A percentile compares a stretch with the other conserved stretches of the same genome.
phyloP scores from a whole-genome alignment of 192 early-diverging fungal genomes.

The Podochytrium sp. region DNA sequence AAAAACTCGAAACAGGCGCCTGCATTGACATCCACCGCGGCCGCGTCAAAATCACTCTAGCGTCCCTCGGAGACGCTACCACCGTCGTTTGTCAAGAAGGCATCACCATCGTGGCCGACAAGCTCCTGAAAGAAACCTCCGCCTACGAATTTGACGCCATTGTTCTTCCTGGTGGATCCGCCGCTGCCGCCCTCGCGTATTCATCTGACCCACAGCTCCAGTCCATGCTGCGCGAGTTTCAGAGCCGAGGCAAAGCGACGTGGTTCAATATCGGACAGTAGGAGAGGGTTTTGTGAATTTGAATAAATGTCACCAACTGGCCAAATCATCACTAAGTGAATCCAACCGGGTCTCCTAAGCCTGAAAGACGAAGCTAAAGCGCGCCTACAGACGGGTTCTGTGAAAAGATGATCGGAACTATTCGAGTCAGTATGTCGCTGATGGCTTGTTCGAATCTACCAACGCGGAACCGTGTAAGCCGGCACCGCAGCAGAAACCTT shows the following conservation, averaged over 20 bases:
- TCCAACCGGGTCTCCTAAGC: no score
- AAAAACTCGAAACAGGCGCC: constrained; percentile 77
- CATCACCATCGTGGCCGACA: constrained; percentile 1
- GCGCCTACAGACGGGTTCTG: no score
- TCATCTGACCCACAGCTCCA: constrained; percentile 44
- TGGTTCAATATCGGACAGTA: no score
- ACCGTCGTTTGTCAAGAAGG: constrained; percentile 17
- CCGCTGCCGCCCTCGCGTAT: constrained; percentile 67
- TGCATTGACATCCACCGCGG: constrained; percentile 71
- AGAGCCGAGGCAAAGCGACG: constrained; percentile 51
- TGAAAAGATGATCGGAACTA: no score
- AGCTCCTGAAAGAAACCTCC: neutral
- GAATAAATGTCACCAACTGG: no score
- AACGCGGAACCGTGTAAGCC: no score
- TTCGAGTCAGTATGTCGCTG: no score
- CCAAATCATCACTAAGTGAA: no score
- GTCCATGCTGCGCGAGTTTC: constrained; percentile 18
- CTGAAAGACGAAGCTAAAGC: no score
- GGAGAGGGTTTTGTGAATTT: no score
- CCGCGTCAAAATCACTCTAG: constrained; percentile 39
- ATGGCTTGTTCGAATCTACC: no score
- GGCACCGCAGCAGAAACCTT: no score
- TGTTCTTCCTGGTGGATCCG: constrained; percentile 77
- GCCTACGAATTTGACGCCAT: constrained; percentile 53
- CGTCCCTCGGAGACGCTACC: constrained; percentile 10